Percentiles rank a stretch among this genome's conserved stretches.
Conservation (phyloP, 139 green algal genomes). For the Chlorella ohadii region DNA sequence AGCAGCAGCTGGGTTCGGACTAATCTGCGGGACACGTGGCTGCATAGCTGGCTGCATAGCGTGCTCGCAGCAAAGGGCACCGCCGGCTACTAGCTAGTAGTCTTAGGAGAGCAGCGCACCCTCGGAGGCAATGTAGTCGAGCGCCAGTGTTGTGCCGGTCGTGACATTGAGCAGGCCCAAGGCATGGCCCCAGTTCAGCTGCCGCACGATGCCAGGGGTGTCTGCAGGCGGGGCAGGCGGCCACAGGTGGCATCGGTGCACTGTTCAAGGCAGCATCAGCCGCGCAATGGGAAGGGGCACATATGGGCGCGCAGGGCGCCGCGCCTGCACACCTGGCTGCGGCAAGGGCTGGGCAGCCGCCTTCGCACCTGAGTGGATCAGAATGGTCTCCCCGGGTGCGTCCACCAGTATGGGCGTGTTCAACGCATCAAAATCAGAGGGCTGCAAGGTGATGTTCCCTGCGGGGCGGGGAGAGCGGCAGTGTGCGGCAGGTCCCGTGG, state of each 20-base stretch:
- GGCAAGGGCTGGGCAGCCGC: neutral
- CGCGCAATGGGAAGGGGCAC: neutral
- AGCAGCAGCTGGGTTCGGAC: too few relatives aligned
- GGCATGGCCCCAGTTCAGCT: neutral
- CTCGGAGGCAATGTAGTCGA: neutral
- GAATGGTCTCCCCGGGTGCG: neutral
- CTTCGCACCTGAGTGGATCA: neutral
- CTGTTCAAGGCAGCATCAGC: neutral
- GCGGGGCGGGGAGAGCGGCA: neutral
- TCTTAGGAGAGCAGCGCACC: too few relatives aligned
- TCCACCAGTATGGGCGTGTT: neutral
- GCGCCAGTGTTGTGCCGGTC: neutral
- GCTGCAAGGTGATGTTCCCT: slow-evolving; percentile 7
- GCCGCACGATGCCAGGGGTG: neutral
- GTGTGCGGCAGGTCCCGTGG: too few relatives aligned
- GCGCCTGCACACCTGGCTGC: neutral
- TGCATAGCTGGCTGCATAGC: too few relatives aligned
- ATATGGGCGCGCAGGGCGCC: neutral
- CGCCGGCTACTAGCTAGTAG: too few relatives aligned
- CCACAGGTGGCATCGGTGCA: neutral
- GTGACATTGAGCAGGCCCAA: neutral
- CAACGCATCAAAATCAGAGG: neutral
- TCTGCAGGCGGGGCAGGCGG: neutral
- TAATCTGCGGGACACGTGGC: too few relatives aligned
- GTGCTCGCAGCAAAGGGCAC: too few relatives aligned